phyloP scores from a whole-genome alignment of 805 yeast genomes.

The Yarrowia alimentaria region DNA sequence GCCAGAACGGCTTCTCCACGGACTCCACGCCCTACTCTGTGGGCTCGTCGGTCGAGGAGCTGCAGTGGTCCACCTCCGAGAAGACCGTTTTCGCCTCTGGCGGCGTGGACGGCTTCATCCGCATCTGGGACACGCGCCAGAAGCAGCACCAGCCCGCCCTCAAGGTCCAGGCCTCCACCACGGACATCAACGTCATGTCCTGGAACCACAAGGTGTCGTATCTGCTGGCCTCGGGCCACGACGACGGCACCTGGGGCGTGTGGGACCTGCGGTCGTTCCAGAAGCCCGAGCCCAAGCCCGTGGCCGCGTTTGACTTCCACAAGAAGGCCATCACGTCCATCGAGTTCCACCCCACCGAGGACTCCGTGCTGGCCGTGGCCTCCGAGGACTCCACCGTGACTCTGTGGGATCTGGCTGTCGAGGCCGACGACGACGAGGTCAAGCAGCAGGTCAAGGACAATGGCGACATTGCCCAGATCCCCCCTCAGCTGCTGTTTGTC shows the following conservation, averaged over 20 bases:
- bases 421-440: constrained; percentile 97
- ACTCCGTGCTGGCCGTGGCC: constrained; percentile 91
- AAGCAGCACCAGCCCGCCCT: constrained; percentile 89
- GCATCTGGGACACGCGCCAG: constrained; percentile 96
- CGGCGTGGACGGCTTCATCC: constrained; percentile 84
- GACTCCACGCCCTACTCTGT: constrained; percentile 77
- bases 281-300: constrained; percentile 62
- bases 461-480: constrained; percentile 78
- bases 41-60: constrained; percentile 77
- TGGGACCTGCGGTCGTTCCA: constrained; percentile 93
- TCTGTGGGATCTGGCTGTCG: constrained; percentile 96
- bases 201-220: constrained; percentile 90
- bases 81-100: constrained; percentile 93
- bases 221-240: constrained; percentile 92
- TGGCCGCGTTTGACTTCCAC: constrained; percentile 94
- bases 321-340: constrained; percentile 90
- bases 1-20: constrained; percentile 74
- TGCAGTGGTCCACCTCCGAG: constrained; percentile 94
- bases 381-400: constrained; percentile 97
- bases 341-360: constrained; percentile 92
- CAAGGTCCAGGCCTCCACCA: constrained; percentile 70
- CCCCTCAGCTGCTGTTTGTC: constrained; percentile 91
- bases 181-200: constrained; percentile 91
- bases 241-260: constrained; percentile 95
- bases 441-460: constrained; percentile 76